Conservation (phyloP, 306 rosid species). For the Vigna angularis region DNA sequence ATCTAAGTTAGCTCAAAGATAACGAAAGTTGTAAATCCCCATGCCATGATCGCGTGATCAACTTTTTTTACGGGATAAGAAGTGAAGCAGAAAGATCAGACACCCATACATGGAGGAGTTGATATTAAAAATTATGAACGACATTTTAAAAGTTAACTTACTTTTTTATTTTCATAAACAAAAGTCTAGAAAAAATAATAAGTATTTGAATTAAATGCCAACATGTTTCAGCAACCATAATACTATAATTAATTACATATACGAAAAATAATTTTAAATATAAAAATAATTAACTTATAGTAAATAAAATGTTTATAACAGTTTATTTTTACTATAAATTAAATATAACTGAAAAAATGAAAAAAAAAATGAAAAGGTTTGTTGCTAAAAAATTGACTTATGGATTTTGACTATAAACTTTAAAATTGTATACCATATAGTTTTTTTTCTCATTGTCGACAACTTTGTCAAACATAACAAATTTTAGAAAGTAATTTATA, state of each 20-base stretch:
- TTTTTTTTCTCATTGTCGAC: background rate
- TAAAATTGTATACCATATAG: too few relatives aligned
- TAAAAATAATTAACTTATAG: background rate
- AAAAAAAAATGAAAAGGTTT: background rate
- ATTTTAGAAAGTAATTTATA: background rate
- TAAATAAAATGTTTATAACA: background rate
- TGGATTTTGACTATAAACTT: background rate
- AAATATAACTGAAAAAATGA: background rate
- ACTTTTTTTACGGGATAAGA: conserved; percentile 9
- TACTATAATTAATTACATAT: background rate
- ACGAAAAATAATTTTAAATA: background rate
- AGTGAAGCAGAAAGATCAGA: conserved; percentile 18
- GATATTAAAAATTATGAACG: background rate
- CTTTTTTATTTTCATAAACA: background rate
- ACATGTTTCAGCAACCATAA: background rate
- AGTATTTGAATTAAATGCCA: background rate
- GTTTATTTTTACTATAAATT: background rate
- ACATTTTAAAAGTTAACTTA: background rate
- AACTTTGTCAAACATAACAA: background rate
- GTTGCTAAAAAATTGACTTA: background rate
- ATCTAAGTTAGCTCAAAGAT: conserved; percentile 4
- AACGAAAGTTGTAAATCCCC: conserved; percentile 19
- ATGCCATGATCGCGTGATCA: background rate
- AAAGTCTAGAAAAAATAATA: background rate
- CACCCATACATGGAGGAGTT: conserved; percentile 30